Conservation (phyloP, 805 yeast species). For the Myxozyma sirexii region DNA sequence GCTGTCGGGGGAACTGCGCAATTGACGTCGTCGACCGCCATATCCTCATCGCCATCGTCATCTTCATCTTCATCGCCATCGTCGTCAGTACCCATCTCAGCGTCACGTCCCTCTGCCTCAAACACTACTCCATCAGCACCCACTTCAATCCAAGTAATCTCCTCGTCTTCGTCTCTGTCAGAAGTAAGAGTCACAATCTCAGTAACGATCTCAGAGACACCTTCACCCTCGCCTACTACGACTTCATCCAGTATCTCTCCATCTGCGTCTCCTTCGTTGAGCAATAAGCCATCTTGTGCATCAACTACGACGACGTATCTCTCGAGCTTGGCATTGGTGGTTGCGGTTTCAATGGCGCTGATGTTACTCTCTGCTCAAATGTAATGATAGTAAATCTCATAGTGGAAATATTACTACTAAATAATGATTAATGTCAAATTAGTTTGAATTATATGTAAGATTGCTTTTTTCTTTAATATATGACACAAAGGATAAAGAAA, state of each 20-base stretch:
- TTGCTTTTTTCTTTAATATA: not conserved
- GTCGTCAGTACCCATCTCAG: not conserved
- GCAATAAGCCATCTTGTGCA: too few species aligned
- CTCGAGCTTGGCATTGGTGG: too few species aligned
- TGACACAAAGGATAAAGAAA: conserved; percentile 13
- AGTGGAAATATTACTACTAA: too few species aligned
- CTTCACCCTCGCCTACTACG: not conserved
- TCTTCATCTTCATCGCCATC: not conserved
- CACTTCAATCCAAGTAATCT: not conserved
- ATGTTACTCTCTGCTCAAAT: too few species aligned
- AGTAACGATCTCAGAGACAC: not conserved
- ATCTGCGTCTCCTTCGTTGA: too few species aligned
- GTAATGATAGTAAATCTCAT: too few species aligned
- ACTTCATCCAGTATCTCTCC: not conserved
- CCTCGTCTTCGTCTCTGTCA: not conserved
- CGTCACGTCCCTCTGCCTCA: not conserved
- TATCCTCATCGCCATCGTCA: not conserved
- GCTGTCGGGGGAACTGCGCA: not conserved
- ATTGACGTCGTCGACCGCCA: conserved; percentile 20
- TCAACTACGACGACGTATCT: too few species aligned
- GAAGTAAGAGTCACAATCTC: not conserved
- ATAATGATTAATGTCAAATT: too few species aligned
- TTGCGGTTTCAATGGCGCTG: too few species aligned
- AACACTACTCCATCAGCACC: not conserved
- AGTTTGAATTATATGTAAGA: not conserved